A percentile compares a stretch with the other conserved stretches of the same genome.
These are phyloP conservation scores for Tylopilus plumbeoviolaceoides DNA, from an alignment of 768 basidiomycete genomes.

Conservation along the genomic window DNA sequence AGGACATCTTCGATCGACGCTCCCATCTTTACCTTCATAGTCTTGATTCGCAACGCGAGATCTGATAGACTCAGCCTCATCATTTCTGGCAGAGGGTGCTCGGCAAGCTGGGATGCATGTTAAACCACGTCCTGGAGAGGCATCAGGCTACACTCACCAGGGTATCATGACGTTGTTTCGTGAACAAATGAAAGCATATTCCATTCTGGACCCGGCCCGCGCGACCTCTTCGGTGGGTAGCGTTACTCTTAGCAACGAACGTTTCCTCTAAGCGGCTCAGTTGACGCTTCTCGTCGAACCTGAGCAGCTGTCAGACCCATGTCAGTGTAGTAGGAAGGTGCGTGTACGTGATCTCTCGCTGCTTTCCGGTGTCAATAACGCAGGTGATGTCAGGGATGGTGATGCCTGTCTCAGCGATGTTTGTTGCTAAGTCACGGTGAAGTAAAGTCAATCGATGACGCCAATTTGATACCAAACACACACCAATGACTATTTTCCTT, in stretches of 20 bases:
- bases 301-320: constrained; percentile 25
- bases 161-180: constrained; percentile 78
- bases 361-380: constrained; percentile 92
- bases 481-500: constrained; percentile 93
- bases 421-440: constrained; percentile 67
- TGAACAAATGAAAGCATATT: constrained; percentile 94
- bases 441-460: background rate
- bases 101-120: constrained; percentile 58
- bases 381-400: constrained; percentile 98
- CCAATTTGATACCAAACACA: constrained; percentile 13
- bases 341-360: constrained; percentile 82
- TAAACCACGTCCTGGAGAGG: background rate
- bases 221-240: constrained; percentile 82
- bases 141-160: constrained; percentile 41
- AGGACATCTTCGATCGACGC: constrained; percentile 87
- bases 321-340: background rate
- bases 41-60: constrained; percentile 87
- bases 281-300: constrained; percentile 96
- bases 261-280: constrained; percentile 89
- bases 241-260: constrained; percentile 88
- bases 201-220: constrained; percentile 90
- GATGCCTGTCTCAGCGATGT: constrained; percentile 95
- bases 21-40: constrained; percentile 85
- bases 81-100: constrained; percentile 93
- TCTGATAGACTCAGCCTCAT: constrained; percentile 89